phyloP scores from a whole-genome alignment of 768 basidiomycete genomes.

The Obba rivulosa region DNA sequence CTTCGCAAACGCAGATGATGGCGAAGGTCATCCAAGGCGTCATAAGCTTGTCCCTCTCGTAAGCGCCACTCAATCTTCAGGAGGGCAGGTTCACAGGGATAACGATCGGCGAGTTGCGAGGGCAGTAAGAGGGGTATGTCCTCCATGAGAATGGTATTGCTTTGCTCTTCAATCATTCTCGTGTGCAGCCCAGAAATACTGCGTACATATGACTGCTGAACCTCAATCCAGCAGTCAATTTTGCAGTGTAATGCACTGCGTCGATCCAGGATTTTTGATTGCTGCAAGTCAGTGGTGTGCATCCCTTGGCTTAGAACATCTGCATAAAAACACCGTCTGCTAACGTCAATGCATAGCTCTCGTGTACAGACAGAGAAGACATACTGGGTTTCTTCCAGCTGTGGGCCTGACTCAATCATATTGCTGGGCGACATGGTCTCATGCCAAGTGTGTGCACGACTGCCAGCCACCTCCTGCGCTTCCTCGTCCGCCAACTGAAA shows the following conservation, averaged over 20 bases:
- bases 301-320: no score
- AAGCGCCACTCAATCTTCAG: conserved; percentile 1
- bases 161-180: background rate
- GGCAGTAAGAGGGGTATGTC: conserved; percentile 7
- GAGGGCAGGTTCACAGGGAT: background rate
- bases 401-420: conserved; percentile 25
- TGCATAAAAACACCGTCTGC: no score
- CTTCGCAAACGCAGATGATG: background rate
- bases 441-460: background rate
- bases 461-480: conserved; percentile 2
- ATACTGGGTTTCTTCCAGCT: conserved; percentile 31
- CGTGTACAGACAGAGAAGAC: conserved; percentile 2
- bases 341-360: background rate
- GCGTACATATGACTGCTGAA: background rate
- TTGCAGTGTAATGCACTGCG: background rate
- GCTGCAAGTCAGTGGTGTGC: background rate
- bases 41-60: conserved; percentile 1
- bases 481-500: conserved; percentile 22
- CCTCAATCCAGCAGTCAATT: background rate
- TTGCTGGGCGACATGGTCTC: conserved; percentile 15
- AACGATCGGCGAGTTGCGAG: background rate
- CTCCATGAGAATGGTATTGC: background rate
- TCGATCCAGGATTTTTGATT: background rate
- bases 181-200: background rate
- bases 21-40: conserved; percentile 4